Evolutionary conservation across 1,284 basidiomycete genomes (phyloP).

Genomic region (Agaricales sp.): DNA sequence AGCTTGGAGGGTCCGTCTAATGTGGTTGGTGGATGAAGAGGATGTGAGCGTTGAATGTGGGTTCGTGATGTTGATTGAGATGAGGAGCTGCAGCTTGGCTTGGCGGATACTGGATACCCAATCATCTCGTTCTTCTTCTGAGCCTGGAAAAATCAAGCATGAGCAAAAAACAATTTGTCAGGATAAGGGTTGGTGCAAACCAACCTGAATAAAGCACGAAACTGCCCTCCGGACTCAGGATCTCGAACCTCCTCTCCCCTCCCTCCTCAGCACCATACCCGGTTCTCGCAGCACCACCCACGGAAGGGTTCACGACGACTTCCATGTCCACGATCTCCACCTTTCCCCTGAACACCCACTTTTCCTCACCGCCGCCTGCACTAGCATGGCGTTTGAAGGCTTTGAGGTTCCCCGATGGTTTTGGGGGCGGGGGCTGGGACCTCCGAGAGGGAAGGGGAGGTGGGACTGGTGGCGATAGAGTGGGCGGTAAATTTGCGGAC

Average conservation of each 20-base stretch:
- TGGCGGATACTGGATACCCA: constrained; percentile 66
- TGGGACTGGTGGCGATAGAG: neutral
- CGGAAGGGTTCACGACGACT: constrained; percentile 49
- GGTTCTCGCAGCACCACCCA: too few relatives aligned
- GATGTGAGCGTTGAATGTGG: constrained; percentile 75
- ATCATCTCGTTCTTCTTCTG: constrained; percentile 47
- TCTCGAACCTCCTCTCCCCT: constrained; percentile 51
- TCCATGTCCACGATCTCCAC: constrained; percentile 69
- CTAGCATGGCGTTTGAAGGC: constrained; percentile 29
- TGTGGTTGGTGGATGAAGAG: constrained; percentile 61
- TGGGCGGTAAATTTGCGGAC: neutral
- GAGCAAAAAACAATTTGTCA: constrained; percentile 2
- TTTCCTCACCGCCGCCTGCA: constrained; percentile 35
- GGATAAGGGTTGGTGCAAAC: constrained; percentile 13
- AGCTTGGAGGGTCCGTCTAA: constrained; percentile 62
- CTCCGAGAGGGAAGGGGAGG: neutral
- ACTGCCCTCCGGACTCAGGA: constrained; percentile 67
- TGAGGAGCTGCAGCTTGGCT: constrained; percentile 63
- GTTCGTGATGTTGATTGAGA: constrained; percentile 54
- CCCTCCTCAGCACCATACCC: constrained; percentile 15
- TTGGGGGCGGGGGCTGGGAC: constrained; percentile 15
- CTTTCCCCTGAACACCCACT: constrained; percentile 62
- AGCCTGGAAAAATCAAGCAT: constrained; percentile 24
- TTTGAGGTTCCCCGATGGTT: constrained; percentile 18
- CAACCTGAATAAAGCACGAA: constrained; percentile 68